A percentile compares a stretch with the other conserved stretches of the same genome.
These are phyloP conservation scores for Dendrobium chrysotoxum DNA, from an alignment of 106 monocot species.

Conservation along the genomic window DNA sequence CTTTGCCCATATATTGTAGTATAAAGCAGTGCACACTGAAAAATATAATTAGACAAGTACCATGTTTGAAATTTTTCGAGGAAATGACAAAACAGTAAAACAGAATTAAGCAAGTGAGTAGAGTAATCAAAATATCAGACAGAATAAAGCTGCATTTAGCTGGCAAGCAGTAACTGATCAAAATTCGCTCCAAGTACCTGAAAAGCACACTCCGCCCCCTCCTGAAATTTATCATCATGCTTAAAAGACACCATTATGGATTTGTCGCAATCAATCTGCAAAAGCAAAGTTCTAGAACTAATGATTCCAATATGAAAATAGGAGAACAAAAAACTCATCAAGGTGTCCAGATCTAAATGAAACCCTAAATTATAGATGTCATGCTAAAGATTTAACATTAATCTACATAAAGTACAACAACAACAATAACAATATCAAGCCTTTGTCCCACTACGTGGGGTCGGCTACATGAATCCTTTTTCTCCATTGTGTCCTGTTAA, in stretches of 20 bases:
- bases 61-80: not conserved
- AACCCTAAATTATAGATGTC: not conserved
- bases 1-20: constrained; percentile 97
- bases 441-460: no score
- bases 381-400: not conserved
- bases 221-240: constrained; percentile 98
- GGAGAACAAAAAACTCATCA: not conserved
- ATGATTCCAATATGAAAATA: not conserved
- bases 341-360: not conserved
- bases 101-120: not conserved
- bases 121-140: not conserved
- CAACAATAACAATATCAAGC: no score
- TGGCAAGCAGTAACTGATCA: not conserved
- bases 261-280: constrained; percentile 97
- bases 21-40: constrained; percentile 94
- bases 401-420: not conserved
- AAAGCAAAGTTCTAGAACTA: constrained; percentile 4
- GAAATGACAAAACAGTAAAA: not conserved
- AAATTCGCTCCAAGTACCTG: constrained; percentile 40
- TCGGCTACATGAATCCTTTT: no score
- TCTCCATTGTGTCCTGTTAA: no score
- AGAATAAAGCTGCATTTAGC: not conserved
- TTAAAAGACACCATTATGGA: constrained; percentile 99
- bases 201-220: constrained; percentile 81
- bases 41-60: not conserved